Conservation (phyloP, 148 eudicot species). For the Rhododendron williamsianum region DNA sequence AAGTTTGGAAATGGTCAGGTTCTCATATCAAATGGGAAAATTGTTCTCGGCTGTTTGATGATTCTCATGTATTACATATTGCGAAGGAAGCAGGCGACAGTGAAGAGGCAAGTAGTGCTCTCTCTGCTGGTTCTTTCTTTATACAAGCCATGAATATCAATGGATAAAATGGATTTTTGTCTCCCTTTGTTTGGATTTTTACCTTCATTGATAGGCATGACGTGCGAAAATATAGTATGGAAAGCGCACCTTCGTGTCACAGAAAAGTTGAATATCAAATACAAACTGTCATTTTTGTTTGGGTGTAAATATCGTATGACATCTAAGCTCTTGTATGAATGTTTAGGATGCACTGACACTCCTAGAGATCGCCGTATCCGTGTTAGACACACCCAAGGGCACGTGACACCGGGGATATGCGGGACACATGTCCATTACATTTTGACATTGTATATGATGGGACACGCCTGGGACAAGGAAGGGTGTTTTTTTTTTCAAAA, state of each 20-base stretch:
- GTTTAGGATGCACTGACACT: background rate
- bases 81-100: conserved; percentile 48
- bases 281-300: background rate
- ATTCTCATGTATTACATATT: conserved; percentile 47
- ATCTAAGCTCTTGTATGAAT: background rate
- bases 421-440: background rate
- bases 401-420: background rate
- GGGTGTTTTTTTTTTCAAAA: background rate
- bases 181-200: background rate
- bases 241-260: background rate
- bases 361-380: background rate
- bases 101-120: conserved; percentile 47
- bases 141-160: background rate
- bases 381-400: background rate
- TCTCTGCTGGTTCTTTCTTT: background rate
- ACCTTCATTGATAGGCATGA: background rate
- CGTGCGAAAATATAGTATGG: background rate
- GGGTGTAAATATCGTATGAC: background rate
- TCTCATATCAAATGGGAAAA: conserved; percentile 49
- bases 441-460: background rate
- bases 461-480: background rate
- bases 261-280: background rate
- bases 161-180: background rate
- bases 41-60: conserved; percentile 46
- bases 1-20: conserved; percentile 40